Conservation (phyloP, 805 yeast genomes). For the Candida caryicola region DNA sequence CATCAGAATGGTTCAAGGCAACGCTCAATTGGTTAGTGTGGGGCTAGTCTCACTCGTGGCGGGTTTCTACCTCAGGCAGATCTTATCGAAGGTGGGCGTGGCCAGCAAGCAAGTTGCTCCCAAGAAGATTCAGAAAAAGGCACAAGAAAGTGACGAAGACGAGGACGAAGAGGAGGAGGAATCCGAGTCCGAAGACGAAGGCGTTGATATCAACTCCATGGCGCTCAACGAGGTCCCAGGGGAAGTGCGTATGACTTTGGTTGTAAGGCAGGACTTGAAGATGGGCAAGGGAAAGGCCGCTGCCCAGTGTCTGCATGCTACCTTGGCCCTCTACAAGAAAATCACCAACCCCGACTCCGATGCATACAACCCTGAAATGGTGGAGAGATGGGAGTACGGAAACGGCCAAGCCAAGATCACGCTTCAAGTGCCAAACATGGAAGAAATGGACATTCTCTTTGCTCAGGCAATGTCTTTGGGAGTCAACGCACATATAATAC, state of each 20-base stretch:
- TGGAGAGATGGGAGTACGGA: constrained; percentile 69
- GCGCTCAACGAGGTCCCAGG: constrained; percentile 68
- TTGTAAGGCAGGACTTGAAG: constrained; percentile 81
- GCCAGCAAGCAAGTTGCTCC: not conserved
- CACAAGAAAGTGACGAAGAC: constrained; percentile 11
- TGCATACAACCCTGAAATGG: constrained; percentile 58
- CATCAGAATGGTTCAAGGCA: constrained; percentile 8
- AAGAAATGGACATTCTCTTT: constrained; percentile 70
- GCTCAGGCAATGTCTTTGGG: constrained; percentile 80
- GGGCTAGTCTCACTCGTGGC: constrained; percentile 36
- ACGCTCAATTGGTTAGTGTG: constrained; percentile 26
- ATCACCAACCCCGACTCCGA: constrained; percentile 52
- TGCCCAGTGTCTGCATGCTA: constrained; percentile 98
- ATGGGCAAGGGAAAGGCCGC: constrained; percentile 97
- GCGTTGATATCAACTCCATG: constrained; percentile 55
- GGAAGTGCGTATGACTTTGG: constrained; percentile 81
- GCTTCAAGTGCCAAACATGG: constrained; percentile 65
- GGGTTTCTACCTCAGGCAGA: constrained; percentile 32
- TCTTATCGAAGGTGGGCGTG: constrained; percentile 3
- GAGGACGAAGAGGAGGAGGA: constrained; percentile 31
- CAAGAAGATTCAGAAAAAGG: not conserved
- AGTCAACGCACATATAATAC: constrained; percentile 75
- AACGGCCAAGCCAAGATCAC: constrained; percentile 95
- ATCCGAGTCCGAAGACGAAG: constrained; percentile 48
- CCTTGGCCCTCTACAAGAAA: constrained; percentile 78